phyloP scores from a whole-genome alignment of 805 yeast genomes.

The Lipomyces yamanashiensis region DNA sequence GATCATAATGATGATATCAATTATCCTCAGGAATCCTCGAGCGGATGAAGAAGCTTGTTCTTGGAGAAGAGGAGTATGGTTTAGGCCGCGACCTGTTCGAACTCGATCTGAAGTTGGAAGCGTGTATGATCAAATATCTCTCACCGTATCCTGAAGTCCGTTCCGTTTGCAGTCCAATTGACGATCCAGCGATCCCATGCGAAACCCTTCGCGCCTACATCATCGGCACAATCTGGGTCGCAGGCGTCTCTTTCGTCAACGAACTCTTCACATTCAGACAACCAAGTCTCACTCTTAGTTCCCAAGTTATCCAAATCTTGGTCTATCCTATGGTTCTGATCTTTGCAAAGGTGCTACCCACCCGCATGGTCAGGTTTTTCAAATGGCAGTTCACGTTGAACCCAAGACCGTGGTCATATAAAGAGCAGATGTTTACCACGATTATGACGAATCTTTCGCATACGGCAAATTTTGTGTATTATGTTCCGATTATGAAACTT shows the following conservation, averaged over 20 bases:
- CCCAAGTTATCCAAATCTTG: constrained; percentile 67
- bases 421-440: constrained; percentile 70
- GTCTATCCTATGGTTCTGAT: constrained; percentile 57
- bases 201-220: constrained; percentile 61
- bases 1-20: constrained; percentile 53
- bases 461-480: constrained; percentile 52
- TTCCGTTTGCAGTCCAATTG: constrained; percentile 63
- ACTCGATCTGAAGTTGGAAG: constrained; percentile 44
- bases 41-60: constrained; percentile 37
- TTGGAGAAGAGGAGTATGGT: constrained; percentile 24
- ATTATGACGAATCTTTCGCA: constrained; percentile 52
- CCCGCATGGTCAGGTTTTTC: constrained; percentile 14
- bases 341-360: constrained; percentile 51
- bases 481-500: constrained; percentile 59
- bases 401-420: constrained; percentile 68
- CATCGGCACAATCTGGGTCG: constrained; percentile 57
- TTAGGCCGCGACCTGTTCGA: constrained; percentile 18
- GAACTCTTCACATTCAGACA: constrained; percentile 62
- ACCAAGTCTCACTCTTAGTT: constrained; percentile 61
- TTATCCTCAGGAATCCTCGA: constrained; percentile 48
- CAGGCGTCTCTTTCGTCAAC: constrained; percentile 64
- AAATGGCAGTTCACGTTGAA: constrained; percentile 54
- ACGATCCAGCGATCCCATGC: constrained; percentile 53
- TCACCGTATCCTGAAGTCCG: constrained; percentile 55
- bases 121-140: constrained; percentile 16